Base-by-base conservation (phyloP, 2,329 filamentous ascomycete species). In the Fonsecaea erecta region DNA sequence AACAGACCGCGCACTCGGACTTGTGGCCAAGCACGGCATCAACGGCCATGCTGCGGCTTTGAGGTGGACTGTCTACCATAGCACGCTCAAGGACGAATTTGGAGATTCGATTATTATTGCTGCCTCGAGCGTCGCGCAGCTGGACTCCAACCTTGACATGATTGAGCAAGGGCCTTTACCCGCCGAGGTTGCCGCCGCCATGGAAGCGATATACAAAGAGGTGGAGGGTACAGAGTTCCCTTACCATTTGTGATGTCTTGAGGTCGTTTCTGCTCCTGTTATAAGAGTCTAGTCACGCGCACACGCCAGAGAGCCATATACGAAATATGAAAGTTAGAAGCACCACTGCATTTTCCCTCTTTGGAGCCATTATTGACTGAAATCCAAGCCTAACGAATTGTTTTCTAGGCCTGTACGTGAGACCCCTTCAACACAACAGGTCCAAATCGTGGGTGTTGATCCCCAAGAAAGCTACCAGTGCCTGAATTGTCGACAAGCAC, bases 1-100 rank as follows among this genome's bases (percentile, higher is more conserved):
- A 6, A 21, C 32, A 3, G 48, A 52, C 48, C 52, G 52, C 6
- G 26, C 32, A 11, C 12, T 54, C 18, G 30, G 21, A 24, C 30
- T 35, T n/a, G 52, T 54, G 9, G 30, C 30, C 14, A 75, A 75
- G 66, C 71, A 80, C 64, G 74, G 73, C 11, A 78, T 81, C 40
- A 73, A 60, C 37, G 77, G 75, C 1, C 78, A 81, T 60, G 78
- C 76, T 1, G 78, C 78, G 0, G 77, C 80, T 2, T 71, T 81
- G 11, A 74, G 80, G 2, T 82, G 80, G 80, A 74, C 74, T 1
- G 71, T 71, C 5, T 73, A 77, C 57, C 78, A 81, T 64, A 74
- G 77, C 35, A 58, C 68, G 24, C 70, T 82, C 1, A 63, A 73
- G 14, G 67, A 55, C 0, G 63, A 68, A 5, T 59, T 74, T 12